These are phyloP conservation scores for Mycena floridula DNA, from an alignment of 768 basidiomycete species.

Conservation along the genomic window DNA sequence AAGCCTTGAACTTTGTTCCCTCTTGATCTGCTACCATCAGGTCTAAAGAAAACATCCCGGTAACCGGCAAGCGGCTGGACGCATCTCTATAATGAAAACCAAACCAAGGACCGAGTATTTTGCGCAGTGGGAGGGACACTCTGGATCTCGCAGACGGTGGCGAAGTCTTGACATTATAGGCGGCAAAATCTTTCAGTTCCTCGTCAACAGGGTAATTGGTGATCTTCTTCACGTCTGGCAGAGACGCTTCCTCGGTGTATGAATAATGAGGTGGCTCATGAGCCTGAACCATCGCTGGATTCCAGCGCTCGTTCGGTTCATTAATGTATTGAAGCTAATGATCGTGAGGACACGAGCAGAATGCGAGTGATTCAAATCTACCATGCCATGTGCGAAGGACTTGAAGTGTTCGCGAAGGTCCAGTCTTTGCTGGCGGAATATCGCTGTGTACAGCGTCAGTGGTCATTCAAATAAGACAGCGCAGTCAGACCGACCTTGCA, in stretches of 20 bases:
- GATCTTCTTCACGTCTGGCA: constrained; percentile 7
- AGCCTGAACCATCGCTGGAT: constrained; percentile 5
- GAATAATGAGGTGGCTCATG: constrained; percentile 6
- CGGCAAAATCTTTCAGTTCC: constrained; percentile 7
- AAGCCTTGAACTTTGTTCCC: constrained; percentile 6
- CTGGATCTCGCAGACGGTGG: constrained; percentile 8
- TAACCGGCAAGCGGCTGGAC: neutral
- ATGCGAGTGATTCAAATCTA: constrained; percentile 7
- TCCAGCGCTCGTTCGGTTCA: constrained; percentile 3
- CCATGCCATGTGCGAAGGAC: constrained; percentile 18
- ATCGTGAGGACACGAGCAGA: neutral
- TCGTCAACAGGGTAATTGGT: constrained; percentile 8
- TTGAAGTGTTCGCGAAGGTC: constrained; percentile 18
- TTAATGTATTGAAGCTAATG: constrained; percentile 9
- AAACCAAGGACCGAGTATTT: constrained; percentile 7
- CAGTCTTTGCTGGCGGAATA: constrained; percentile 17
- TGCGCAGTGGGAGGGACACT: neutral
- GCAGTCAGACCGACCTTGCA: constrained; percentile 14
- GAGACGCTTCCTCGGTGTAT: constrained; percentile 9
- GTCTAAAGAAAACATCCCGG: constrained; percentile 8
- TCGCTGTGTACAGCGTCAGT: constrained; percentile 6
- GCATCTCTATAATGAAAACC: constrained; percentile 5
- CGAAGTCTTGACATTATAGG: constrained; percentile 3
- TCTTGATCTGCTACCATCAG: constrained; percentile 1
- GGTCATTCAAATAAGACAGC: neutral